Percentiles rank a stretch among this genome's conserved stretches.
Conservation (phyloP, 2,329 filamentous ascomycete species). For the Microcera coccophila region DNA sequence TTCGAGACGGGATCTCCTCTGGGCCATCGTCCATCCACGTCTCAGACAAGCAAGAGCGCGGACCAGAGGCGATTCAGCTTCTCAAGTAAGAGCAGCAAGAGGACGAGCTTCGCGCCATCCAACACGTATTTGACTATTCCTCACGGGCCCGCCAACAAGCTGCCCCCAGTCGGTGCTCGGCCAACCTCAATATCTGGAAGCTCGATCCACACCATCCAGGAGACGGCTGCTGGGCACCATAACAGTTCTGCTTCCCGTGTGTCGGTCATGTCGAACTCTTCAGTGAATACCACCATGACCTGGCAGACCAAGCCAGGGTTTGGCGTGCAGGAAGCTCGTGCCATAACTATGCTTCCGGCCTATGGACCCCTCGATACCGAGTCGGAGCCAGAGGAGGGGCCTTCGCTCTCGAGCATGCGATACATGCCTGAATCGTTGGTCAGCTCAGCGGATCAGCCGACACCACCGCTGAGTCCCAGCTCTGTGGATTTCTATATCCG, state of each 20-base stretch:
- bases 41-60: slow-evolving; percentile 22
- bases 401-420: slow-evolving; percentile 14
- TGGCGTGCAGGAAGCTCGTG: slow-evolving; percentile 38
- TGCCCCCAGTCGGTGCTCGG: slow-evolving; percentile 14
- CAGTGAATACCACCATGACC: slow-evolving; percentile 32
- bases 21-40: slow-evolving; percentile 19
- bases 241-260: slow-evolving; percentile 14
- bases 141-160: slow-evolving; percentile 11
- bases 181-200: slow-evolving; percentile 25
- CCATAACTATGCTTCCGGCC: slow-evolving; percentile 36
- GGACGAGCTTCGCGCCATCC: slow-evolving; percentile 38
- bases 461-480: slow-evolving; percentile 50
- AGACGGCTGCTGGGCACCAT: slow-evolving; percentile 18
- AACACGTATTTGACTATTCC: slow-evolving; percentile 44
- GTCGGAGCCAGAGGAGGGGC: slow-evolving; percentile 16
- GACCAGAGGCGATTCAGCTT: slow-evolving; percentile 28
- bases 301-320: slow-evolving; percentile 31
- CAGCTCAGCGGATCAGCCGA: slow-evolving; percentile 39
- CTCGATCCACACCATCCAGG: slow-evolving; percentile 23
- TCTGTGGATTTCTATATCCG: slow-evolving; percentile 49
- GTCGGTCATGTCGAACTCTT: slow-evolving; percentile 39
- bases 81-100: slow-evolving; percentile 38
- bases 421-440: slow-evolving; percentile 21
- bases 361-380: slow-evolving; percentile 21
- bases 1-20: slow-evolving; percentile 23